Percentiles rank a stretch among this genome's conserved stretches.
Conservation (phyloP, 1,284 basidiomycete species). For the Sporisorium sorghi region DNA sequence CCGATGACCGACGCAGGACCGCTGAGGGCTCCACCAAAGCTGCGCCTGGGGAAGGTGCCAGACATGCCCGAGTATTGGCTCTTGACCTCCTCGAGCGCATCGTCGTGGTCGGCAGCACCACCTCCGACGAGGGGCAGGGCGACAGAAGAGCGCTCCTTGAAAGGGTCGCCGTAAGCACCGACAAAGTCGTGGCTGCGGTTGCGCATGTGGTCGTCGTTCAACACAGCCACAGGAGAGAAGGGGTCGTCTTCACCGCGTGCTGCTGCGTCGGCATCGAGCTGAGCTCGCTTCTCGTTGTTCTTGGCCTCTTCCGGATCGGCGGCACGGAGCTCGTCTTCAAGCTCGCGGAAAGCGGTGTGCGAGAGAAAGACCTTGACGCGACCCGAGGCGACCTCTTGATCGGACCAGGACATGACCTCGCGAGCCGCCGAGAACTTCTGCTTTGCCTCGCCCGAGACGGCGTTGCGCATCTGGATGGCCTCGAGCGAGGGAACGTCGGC, state of each 20-base stretch:
- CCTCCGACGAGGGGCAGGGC: slow-evolving; percentile 77
- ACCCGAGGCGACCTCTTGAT: slow-evolving; percentile 83
- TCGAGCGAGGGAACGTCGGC: slow-evolving; percentile 56
- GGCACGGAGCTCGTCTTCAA: slow-evolving; percentile 87
- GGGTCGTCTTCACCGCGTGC: slow-evolving; percentile 72
- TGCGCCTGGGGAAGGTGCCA: slow-evolving; percentile 30
- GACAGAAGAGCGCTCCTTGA: slow-evolving; percentile 68
- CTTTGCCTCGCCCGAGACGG: slow-evolving; percentile 71
- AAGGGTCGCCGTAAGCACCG: slow-evolving; percentile 66
- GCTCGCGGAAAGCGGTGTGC: slow-evolving; percentile 84
- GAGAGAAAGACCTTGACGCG: slow-evolving; percentile 86
- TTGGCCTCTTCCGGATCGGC: slow-evolving; percentile 74
- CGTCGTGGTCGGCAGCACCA: slow-evolving; percentile 18
- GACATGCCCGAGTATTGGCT: slow-evolving; percentile 54
- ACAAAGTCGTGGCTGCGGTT: slow-evolving; percentile 66
- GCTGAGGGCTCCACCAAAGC: slow-evolving; percentile 46
- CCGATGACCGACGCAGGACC: slow-evolving; percentile 46
- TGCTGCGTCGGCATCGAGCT: slow-evolving; percentile 77
- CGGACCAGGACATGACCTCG: slow-evolving; percentile 77
- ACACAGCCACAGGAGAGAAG: slow-evolving; percentile 73
- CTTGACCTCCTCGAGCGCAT: slow-evolving; percentile 56
- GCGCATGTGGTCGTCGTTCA: slow-evolving; percentile 65
- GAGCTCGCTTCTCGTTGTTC: slow-evolving; percentile 72
- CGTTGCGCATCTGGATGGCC: slow-evolving; percentile 71
- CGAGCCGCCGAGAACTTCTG: slow-evolving; percentile 71